phyloP scores from a whole-genome alignment of 208 protist genomes.

The Porcisia deanei region DNA sequence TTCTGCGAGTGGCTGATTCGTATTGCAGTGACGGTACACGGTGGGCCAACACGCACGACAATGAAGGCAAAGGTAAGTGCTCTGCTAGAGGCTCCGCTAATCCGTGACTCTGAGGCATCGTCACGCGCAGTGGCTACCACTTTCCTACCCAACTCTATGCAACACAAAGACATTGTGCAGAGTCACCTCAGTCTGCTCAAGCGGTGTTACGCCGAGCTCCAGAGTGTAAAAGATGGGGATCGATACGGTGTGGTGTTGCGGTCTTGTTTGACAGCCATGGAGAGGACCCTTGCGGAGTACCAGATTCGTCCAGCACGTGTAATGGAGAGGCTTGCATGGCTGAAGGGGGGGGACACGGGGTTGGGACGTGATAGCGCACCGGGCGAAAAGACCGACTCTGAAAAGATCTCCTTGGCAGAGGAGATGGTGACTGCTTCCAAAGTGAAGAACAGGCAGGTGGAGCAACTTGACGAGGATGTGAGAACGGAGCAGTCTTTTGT shows the following conservation, averaged over 20 bases:
- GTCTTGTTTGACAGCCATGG: constrained; percentile 16
- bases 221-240: constrained; percentile 19
- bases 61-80: constrained; percentile 46
- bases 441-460: constrained; percentile 16
- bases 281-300: neutral
- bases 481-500: constrained; percentile 59
- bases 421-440: constrained; percentile 15
- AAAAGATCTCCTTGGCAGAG: constrained; percentile 10
- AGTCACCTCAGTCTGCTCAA: constrained; percentile 24
- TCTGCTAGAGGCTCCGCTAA: constrained; percentile 48
- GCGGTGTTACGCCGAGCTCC: constrained; percentile 33
- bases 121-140: constrained; percentile 14
- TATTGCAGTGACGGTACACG: constrained; percentile 48
- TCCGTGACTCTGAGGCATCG: constrained; percentile 1
- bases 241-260: constrained; percentile 22
- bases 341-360: constrained; percentile 4
- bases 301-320: constrained; percentile 12
- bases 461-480: constrained; percentile 27
- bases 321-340: constrained; percentile 24
- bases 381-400: neutral
- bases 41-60: constrained; percentile 35
- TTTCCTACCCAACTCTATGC: constrained; percentile 47
- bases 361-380: too few species aligned
- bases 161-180: constrained; percentile 27
- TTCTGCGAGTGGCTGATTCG: constrained; percentile 85